phyloP scores from a whole-genome alignment of 2,329 filamentous ascomycete genomes.

The Pseudocercospora cruenta region DNA sequence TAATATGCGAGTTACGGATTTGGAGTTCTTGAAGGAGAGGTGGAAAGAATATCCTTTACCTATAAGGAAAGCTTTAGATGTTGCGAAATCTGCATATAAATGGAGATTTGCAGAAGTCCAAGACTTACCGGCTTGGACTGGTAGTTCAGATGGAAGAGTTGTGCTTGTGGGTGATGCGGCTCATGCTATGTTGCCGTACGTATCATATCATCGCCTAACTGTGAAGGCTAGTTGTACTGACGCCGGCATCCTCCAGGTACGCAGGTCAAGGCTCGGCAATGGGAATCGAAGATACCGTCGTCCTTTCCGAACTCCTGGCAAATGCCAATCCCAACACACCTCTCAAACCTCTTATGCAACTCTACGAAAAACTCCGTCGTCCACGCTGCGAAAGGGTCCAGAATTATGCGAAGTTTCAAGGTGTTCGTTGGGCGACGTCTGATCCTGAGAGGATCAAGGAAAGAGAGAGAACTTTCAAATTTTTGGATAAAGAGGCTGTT shows the following conservation, averaged over 20 bases:
- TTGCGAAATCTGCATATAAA: slow-evolving; percentile 12
- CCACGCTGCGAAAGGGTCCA: slow-evolving; percentile 13
- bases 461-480: background rate
- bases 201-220: no score
- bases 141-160: slow-evolving; percentile 8
- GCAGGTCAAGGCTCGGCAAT: slow-evolving; percentile 10
- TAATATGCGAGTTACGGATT: background rate
- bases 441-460: background rate
- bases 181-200: background rate
- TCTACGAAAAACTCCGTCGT: slow-evolving; percentile 15
- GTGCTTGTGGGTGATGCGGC: slow-evolving; percentile 17
- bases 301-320: slow-evolving; percentile 13
- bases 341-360: background rate
- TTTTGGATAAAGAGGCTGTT: background rate
- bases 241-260: background rate
- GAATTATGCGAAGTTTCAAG: slow-evolving; percentile 7
- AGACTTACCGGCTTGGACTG: slow-evolving; percentile 11
- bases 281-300: slow-evolving; percentile 19
- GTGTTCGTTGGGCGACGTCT: slow-evolving; percentile 7
- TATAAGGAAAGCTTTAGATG: slow-evolving; percentile 11
- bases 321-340: background rate
- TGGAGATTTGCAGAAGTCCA: slow-evolving; percentile 11
- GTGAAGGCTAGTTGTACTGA: no score
- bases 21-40: background rate
- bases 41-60: background rate